Evolutionary conservation across 805 yeast genomes (phyloP), one percentile per base, ranked within the genome.

Genomic region (Cyberlindnera mississippiensis): DNA sequence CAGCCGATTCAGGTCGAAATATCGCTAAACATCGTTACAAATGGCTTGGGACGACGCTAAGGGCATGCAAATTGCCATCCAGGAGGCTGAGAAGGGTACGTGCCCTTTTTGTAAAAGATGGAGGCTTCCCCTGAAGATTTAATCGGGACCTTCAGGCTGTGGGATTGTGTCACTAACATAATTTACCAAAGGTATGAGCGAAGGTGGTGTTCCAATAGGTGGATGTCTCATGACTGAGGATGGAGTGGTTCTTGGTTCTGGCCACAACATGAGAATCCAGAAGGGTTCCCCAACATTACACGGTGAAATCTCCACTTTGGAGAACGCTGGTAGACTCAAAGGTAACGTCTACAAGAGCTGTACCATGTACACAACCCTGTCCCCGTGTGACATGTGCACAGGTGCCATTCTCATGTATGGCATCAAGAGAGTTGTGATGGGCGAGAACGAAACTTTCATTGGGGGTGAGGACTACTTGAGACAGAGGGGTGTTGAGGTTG

Each of bases 321-420:
- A 89, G 57, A 81, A 85, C 49, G 95, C 96, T 16, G 98, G 98
- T 7, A 76, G 98, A 56, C 69, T 93, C 43, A 80, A 82, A 17
- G 97, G 90, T 4, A 71, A 72, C 17, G 77, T 75, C 14, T 91
- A 91, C 68, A 85, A 83, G 56, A 74, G 81, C 48, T 84, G 96
- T 53, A 93, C 98, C n/a, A 53, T 55, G 57, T 91, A 89, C 66
- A 89, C 97, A 24, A 85, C 96, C 0, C 68, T 91, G 51, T 85
- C 96, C 7, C 97, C 98, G 3, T 91, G 98, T 62, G 75, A 81
- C 52, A 91, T 91, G 97, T 91, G 98, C 62, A 78, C 93, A 4
- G 98, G 98, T 16, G 95, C 97, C 6, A 85, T 91, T 49, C 57
- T 91, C 39, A 70, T 91, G 72, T 91, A 89, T 66, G 96, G 96